Evolutionary conservation across 495 filamentous ascomycete species (phyloP), one percentile per base, ranked within the genome.

Genomic region (Daldinia caldariorum): DNA sequence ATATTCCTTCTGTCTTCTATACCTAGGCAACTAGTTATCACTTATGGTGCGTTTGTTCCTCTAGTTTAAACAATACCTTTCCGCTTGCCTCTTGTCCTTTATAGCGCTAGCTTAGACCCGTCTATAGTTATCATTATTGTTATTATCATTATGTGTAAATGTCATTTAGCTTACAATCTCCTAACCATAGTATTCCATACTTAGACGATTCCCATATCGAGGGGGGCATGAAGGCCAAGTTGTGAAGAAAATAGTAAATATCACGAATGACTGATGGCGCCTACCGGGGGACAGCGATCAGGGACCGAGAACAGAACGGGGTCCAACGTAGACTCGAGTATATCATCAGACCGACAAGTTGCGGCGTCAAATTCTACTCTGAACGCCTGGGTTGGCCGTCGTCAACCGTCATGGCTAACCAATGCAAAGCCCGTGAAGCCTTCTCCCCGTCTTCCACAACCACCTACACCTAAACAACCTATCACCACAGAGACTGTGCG

Each of bases 361-460:
- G 86, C 85, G 37, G 81, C 83, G 3, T 89, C 89, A 14, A 95
- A 94, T 78, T 87, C 88, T 51, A 94, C 92, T 13, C 80, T 88
- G 57, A 88, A 83, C 67, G 76, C 85, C 38, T 91, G 92, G 78
- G 80, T 92, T 58, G 89, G 90, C 43, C 84, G 87, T 49, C 81
- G 81, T 63, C 87, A 87, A 74, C 89, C 84, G 70, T 81, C 87
- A 74, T 94, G 92, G 92, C 90, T 93, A 84, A 69, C 76, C 38
- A 69, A 77, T 50, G 77, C 77, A 59, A 67, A 72, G 16, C 73
- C 78, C 18, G 79, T 77, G 12, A 79, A 79, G 51, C 79, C 80
- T 34, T 78, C 72, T 53, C 71, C 80, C 58, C 84, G 82, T 53
- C 73, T 78, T 38, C 51, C 70, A 39, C 72, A 71, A 67, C 74